Evolutionary conservation across 176 grass and related monocot species (phyloP), one percentile per base, ranked within the genome.

Genomic region (Musa acuminata): DNA sequence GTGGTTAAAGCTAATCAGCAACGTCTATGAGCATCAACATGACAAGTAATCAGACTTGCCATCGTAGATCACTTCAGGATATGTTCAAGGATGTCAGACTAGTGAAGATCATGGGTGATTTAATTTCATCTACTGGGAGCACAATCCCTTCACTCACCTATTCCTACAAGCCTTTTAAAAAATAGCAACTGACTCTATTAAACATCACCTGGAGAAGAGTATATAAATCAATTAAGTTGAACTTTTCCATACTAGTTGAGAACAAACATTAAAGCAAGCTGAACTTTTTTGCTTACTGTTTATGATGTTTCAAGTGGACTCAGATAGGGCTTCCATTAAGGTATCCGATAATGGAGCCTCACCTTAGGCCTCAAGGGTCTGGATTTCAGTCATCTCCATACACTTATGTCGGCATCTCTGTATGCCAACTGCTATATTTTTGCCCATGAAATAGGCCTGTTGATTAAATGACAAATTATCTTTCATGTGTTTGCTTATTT

Each of bases 1-100:
- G 96, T 94, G 67, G 29, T 35, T 35, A 35, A 35, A 35, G 29
- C 29, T 99, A 99, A 66, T 95, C 95, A 16, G 80, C 80, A 77
- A 95, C 85, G 59, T 99, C 96, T 82, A 95, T 77, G 71, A 91
- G 96, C 91, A 99, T 95, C 96, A 88, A 99, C 96, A n/a, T 99
- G 70, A 99, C 88, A 65, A 95, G 64, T 85, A 83, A 71, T 82
- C 76, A 21, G 88, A 89, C 54, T 69, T 68, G 49, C 89, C 88
- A 73, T 99, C 94, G 84, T 91, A 95, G 81, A 99, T 99, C 78
- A 99, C 96, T 71, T 99, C 95, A 55, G 96, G 96, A 59, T 88
- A 35, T 35, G 90, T 83, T 99, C 96, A 13, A 99, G 78, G 72
- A 99, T 91, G 65, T 95, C 95, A 70, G 83, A 91, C 83, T 87